Conservation (phyloP, 345 rosid species). For the Arabidopsis suecica region DNA sequence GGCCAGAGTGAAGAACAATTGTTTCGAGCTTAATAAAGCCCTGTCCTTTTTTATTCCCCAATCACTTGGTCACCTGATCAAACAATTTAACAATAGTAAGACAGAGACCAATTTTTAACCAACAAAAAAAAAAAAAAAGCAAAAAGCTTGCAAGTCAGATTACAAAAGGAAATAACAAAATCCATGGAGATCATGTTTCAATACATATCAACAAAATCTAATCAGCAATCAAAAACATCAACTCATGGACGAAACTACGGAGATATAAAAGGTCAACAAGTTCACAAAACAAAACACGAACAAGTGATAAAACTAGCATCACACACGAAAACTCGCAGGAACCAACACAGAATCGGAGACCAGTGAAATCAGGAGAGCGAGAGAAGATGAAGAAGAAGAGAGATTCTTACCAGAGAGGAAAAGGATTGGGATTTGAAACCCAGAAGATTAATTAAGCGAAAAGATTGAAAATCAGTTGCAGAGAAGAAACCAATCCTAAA, state of each 20-base stretch:
- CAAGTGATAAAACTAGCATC: not conserved
- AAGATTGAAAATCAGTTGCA: conserved; percentile 13
- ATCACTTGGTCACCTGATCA: conserved; percentile 31
- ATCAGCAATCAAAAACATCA: conserved; percentile 19
- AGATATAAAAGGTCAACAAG: not conserved
- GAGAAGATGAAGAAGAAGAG: not conserved
- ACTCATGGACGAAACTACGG: not conserved
- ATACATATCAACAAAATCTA: conserved; percentile 22
- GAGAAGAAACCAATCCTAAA: not conserved
- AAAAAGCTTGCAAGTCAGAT: conserved; percentile 21
- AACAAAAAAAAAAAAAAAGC: conserved; percentile 2
- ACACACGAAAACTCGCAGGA: conserved; percentile 13
- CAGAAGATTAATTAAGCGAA: conserved; percentile 4
- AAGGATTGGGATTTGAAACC: conserved; percentile 14
- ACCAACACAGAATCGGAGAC: conserved; percentile 23
- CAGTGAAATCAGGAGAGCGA: conserved; percentile 1
- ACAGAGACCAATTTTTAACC: too few relatives aligned
- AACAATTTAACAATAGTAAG: not conserved
- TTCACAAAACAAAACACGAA: conserved; percentile 21
- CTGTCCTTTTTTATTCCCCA: conserved; percentile 21
- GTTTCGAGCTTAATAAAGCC: conserved; percentile 56
- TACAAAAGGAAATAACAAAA: not conserved
- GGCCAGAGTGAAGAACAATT: conserved; percentile 93
- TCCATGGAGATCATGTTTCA: not conserved
- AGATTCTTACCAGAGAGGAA: not conserved